These are phyloP conservation scores for Epichloe glyceriae DNA, from an alignment of 2,329 filamentous ascomycete genomes.

Conservation along the genomic window DNA sequence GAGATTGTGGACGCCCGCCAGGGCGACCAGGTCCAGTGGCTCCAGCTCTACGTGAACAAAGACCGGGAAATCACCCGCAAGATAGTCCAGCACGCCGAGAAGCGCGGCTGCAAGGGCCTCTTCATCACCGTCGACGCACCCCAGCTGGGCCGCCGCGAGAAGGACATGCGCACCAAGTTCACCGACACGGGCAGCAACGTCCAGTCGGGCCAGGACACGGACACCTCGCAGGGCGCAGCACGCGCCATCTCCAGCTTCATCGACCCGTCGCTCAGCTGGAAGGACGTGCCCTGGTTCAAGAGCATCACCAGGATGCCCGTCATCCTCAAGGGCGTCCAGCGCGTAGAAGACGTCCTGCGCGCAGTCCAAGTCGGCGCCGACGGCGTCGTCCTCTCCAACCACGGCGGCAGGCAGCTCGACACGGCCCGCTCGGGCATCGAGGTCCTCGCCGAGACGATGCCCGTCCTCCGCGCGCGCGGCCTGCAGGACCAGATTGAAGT, in stretches of 20 bases:
- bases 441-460: slow-evolving; percentile 86
- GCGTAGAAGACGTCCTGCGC: slow-evolving; percentile 83
- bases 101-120: slow-evolving; percentile 80
- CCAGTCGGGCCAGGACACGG: slow-evolving; percentile 62
- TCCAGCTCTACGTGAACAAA: slow-evolving; percentile 96
- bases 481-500: slow-evolving; percentile 71
- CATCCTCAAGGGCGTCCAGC: slow-evolving; percentile 89
- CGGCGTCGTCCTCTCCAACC: slow-evolving; percentile 89
- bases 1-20: slow-evolving; percentile 77
- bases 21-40: slow-evolving; percentile 84
- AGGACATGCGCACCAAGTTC: slow-evolving; percentile 95
- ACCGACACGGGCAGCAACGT: slow-evolving; percentile 72
- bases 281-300: slow-evolving; percentile 86
- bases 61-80: slow-evolving; percentile 79
- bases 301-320: slow-evolving; percentile 90
- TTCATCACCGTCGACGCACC: slow-evolving; percentile 99
- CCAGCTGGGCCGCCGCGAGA: slow-evolving; percentile 86
- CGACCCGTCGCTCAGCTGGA: slow-evolving; percentile 86
- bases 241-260: slow-evolving; percentile 95
- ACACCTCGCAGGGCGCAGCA: slow-evolving; percentile 83
- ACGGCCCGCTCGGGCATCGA: slow-evolving; percentile 83
- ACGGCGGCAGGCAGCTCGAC: slow-evolving; percentile 89
- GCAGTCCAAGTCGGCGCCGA: slow-evolving; percentile 75
- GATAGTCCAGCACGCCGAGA: slow-evolving; percentile 86
- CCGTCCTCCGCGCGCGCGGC: slow-evolving; percentile 61